phyloP scores from a whole-genome alignment of 768 basidiomycete genomes.

The Kockovaella imperatae region DNA sequence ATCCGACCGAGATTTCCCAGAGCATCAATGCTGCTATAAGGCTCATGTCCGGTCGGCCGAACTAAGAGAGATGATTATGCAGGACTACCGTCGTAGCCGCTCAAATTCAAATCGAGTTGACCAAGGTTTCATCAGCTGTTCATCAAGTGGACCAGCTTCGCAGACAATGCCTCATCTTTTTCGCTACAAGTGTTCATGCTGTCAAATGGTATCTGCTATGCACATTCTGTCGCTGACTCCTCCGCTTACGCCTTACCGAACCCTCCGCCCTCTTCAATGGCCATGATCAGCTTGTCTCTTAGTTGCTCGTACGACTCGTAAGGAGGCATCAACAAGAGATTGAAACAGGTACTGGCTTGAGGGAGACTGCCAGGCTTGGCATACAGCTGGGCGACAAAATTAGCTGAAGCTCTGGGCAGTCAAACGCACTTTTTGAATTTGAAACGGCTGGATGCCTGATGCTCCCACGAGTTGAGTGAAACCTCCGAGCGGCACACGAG shows the following conservation, averaged over 20 bases:
- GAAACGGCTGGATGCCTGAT: conserved; percentile 79
- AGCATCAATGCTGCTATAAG: too few species aligned
- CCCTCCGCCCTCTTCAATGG: conserved; percentile 92
- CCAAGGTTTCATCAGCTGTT: too few species aligned
- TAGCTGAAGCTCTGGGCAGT: neutral
- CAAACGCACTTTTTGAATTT: conserved; percentile 80
- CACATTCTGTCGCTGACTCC: too few species aligned
- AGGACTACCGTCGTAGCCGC: too few species aligned
- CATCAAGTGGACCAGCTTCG: too few species aligned
- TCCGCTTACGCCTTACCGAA: conserved; percentile 66
- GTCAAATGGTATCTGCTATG: too few species aligned
- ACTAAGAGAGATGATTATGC: too few species aligned
- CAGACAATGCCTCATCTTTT: too few species aligned
- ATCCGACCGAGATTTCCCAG: too few species aligned
- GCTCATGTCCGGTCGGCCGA: too few species aligned
- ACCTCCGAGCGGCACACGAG: conserved; percentile 85
- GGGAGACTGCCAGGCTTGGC: conserved; percentile 25
- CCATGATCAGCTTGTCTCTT: conserved; percentile 76
- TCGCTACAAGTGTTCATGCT: too few species aligned
- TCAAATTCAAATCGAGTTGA: too few species aligned
- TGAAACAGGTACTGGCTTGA: conserved; percentile 42
- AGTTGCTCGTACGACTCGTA: conserved; percentile 96
- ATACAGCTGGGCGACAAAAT: conserved; percentile 15
- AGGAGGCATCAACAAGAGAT: conserved; percentile 57
- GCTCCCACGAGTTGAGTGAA: conserved; percentile 78